phyloP scores from a whole-genome alignment of 2,329 filamentous ascomycete species.

The Botrytis galanthina region DNA sequence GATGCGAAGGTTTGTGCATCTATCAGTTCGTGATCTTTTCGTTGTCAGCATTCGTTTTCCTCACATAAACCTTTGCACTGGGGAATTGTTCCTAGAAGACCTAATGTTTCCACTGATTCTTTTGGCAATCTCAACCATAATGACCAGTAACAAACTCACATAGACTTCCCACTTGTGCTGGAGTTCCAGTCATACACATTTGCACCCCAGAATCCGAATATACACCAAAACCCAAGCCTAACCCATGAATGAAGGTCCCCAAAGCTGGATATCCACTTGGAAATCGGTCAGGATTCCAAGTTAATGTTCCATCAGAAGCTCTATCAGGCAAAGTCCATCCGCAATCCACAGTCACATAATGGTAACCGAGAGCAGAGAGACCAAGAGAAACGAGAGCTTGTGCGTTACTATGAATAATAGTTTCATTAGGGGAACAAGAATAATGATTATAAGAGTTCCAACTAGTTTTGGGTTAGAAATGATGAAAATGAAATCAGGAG shows the following conservation, averaged over 20 bases:
- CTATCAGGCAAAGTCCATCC: constrained; percentile 45
- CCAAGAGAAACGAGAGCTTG: constrained; percentile 48
- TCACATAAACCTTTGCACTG: too few relatives aligned
- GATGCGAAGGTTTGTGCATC: constrained; percentile 33
- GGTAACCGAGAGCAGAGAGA: constrained; percentile 47
- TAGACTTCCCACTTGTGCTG: constrained; percentile 31
- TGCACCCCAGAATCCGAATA: constrained; percentile 43
- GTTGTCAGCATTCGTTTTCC: not conserved
- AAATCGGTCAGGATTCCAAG: constrained; percentile 44
- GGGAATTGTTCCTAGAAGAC: not conserved
- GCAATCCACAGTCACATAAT: constrained; percentile 50
- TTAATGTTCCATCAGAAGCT: constrained; percentile 41
- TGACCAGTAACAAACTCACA: constrained; percentile 26
- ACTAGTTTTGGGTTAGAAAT: constrained; percentile 19
- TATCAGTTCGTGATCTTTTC: constrained; percentile 30
- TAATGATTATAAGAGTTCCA: constrained; percentile 54
- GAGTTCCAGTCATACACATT: constrained; percentile 35
- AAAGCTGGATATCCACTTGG: constrained; percentile 45
- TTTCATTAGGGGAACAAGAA: constrained; percentile 46
- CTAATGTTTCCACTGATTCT: not conserved
- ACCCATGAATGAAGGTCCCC: constrained; percentile 42
- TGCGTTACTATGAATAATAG: constrained; percentile 47
- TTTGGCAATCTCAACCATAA: not conserved
- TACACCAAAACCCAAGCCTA: constrained; percentile 45
- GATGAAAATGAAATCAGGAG: not conserved